phyloP scores from a whole-genome alignment of 2,329 filamentous ascomycete species.

The Metarhizium anisopliae region DNA sequence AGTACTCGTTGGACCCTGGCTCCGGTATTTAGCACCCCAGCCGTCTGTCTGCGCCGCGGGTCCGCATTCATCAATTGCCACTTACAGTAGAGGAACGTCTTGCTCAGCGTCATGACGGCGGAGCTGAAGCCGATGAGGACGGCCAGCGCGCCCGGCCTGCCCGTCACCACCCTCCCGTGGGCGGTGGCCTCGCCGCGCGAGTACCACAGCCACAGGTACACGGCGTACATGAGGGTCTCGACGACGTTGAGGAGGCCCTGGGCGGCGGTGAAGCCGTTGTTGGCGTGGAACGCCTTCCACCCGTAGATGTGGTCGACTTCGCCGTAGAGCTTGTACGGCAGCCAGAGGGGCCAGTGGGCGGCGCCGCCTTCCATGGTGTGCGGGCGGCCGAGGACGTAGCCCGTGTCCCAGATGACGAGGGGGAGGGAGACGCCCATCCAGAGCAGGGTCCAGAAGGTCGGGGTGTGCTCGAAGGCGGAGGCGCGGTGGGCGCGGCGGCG shows the following conservation, averaged over 20 bases:
- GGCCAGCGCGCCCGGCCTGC: constrained; percentile 34
- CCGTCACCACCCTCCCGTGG: constrained; percentile 24
- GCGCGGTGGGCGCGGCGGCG: constrained; percentile 1
- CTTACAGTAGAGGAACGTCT: constrained; percentile 53
- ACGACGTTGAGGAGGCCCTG: constrained; percentile 61
- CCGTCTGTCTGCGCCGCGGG: too few species aligned
- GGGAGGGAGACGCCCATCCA: constrained; percentile 72
- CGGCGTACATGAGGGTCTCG: constrained; percentile 56
- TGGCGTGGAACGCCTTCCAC: constrained; percentile 56
- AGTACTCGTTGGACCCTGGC: constrained; percentile 48
- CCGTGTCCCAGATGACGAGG: constrained; percentile 72
- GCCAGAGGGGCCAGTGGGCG: constrained; percentile 64
- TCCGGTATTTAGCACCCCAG: not conserved
- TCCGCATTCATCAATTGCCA: constrained; percentile 5
- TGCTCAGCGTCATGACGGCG: constrained; percentile 52
- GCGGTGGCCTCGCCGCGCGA: constrained; percentile 9
- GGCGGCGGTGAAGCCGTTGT: constrained; percentile 68
- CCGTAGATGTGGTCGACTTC: constrained; percentile 76
- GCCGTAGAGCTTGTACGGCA: constrained; percentile 74
- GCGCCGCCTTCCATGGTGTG: constrained; percentile 71
- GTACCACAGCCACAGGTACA: constrained; percentile 40
- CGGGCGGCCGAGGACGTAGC: constrained; percentile 72
- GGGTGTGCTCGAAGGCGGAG: constrained; percentile 29
- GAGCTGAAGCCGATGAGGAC: constrained; percentile 42
- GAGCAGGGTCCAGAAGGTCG: constrained; percentile 39